A percentile compares a stretch with the other conserved stretches of the same genome.
Evolutionary conservation across 2,329 filamentous ascomycete species (phyloP).

Genomic region (Microsporum audouinii): DNA sequence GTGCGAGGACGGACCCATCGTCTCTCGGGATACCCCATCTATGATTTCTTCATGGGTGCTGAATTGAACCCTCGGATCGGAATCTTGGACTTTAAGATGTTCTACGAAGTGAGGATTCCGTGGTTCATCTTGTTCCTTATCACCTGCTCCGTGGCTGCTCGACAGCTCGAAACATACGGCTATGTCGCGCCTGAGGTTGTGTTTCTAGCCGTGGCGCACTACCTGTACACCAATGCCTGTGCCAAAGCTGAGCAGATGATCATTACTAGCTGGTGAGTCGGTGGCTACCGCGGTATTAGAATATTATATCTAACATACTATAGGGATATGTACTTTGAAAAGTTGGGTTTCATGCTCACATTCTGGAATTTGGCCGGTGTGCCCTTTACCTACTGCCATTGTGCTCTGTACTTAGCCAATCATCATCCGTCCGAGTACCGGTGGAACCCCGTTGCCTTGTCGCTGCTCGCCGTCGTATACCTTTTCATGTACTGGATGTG

Average conservation of each 20-base stretch:
- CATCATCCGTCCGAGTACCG: conserved; percentile 66
- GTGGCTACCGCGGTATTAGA: background rate
- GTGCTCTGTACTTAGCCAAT: conserved; percentile 78
- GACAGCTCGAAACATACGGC: conserved; percentile 74
- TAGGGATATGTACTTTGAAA: conserved; percentile 92
- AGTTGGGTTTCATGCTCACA: conserved; percentile 94
- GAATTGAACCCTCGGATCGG: conserved; percentile 75
- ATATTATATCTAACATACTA: background rate
- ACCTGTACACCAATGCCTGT: conserved; percentile 83
- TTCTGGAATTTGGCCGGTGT: conserved; percentile 96
- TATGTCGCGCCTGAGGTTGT: conserved; percentile 72
- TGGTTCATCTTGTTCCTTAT: conserved; percentile 85
- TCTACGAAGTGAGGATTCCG: conserved; percentile 82
- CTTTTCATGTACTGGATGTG: conserved; percentile 81
- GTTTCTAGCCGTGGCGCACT: conserved; percentile 81
- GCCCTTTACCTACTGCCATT: conserved; percentile 85
- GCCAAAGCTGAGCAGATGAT: conserved; percentile 87
- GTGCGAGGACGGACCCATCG: conserved; percentile 73
- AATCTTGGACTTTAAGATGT: conserved; percentile 86
- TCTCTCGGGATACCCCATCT: conserved; percentile 73
- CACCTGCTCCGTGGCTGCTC: conserved; percentile 61
- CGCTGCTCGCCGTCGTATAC: conserved; percentile 56
- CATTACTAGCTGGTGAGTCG: conserved; percentile 62
- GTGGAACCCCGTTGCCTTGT: conserved; percentile 60
- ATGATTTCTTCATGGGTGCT: conserved; percentile 86